Conservation (phyloP, 202 grass and related monocot genomes). For the Bolboschoenoplectus hybrid region DNA sequence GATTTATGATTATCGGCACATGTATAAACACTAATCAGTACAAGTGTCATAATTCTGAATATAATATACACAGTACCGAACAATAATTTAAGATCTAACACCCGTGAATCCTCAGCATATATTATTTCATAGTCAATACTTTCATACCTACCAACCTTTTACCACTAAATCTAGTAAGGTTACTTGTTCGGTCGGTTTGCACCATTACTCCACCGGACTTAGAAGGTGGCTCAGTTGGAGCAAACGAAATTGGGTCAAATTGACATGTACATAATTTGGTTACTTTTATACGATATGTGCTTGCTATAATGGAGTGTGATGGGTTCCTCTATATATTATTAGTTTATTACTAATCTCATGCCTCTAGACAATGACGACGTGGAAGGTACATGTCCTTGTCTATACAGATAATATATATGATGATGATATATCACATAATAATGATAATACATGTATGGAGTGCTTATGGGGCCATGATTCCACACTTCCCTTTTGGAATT, state of each 20-base stretch:
- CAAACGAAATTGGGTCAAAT: neutral
- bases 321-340: neutral
- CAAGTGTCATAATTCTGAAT: neutral
- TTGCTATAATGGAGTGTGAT: neutral
- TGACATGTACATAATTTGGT: neutral
- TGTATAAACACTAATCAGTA: neutral
- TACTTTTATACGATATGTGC: neutral
- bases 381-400: neutral
- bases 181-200: neutral
- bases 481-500: neutral
- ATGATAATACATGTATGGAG: neutral
- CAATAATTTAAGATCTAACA: neutral
- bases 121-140: neutral
- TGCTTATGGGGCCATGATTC: neutral
- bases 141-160: neutral
- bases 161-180: neutral
- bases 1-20: neutral
- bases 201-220: neutral
- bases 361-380: neutral
- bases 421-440: neutral
- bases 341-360: neutral
- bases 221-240: neutral
- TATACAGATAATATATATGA: too few species aligned
- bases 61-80: neutral
- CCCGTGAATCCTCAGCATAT: neutral